Base-by-base conservation (phyloP, 2,329 filamentous ascomycete genomes). In the Blumeriella jaapii region DNA sequence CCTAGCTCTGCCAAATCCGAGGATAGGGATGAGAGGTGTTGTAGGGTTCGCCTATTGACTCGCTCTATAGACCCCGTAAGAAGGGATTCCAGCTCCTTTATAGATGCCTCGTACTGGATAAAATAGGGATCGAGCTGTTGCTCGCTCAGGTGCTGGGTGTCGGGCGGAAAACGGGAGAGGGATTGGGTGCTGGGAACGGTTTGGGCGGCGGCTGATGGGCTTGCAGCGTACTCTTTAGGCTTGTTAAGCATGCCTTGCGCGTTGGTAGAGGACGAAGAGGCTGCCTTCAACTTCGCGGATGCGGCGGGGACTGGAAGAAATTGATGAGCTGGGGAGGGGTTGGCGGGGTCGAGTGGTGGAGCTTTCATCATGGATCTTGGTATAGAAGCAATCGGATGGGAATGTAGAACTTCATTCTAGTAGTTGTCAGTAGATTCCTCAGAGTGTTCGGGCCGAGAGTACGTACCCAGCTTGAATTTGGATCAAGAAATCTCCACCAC, bases 401-500 rank as follows among this genome's bases (percentile, higher is more conserved):
- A 89, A 59, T 93, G 79, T 5, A 98, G 64, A n/a, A 98, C 87
- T 60, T 98, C 91, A 55, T 74, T 93, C 87, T 94, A 44, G 17
- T 38, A 39, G 44, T n/a, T n/a, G 27, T 53, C 27, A 53, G 40
- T 28, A 45, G 20, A 10, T 22, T 11, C 19, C 29, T 19, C 27
- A 29, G 11, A 20, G 22, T 22, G 5, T 16, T 17, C 13, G 8
- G 24, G 17, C 8, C 6, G 7, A 18, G 10, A 7, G 2, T 9
- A 55, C 66, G 41, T 74, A 94, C 86, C 91, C 91, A 98, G 72
- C 91, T 96, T 15, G 89, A 87, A 57, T 98, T 96, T 8, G 93
- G 91, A 56, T 98, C 91, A 20, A 98, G 68, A 55, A 98, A 98
- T 48, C 86, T 80, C 87, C 89, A 95, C 77, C 87, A 94, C 16